Evolutionary conservation across 2,329 filamentous ascomycete species (phyloP), one percentile per base, ranked within the genome.

Genomic region (Diplodia sapinea): DNA sequence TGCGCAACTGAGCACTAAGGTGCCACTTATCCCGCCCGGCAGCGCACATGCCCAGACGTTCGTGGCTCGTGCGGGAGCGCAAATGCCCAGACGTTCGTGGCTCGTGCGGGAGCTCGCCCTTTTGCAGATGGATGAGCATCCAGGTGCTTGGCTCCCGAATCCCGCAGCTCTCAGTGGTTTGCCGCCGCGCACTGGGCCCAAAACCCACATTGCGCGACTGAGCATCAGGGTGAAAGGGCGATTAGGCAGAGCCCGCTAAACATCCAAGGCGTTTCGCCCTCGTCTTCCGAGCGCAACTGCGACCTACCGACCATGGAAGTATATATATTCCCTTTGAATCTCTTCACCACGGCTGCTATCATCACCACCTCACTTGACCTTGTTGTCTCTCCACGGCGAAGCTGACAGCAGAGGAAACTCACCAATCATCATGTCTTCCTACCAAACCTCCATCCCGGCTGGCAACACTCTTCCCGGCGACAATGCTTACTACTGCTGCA

Each of bases 201-300:
- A 38, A 38, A 51, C 47, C 43, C 47, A 51, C 43, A n/a, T 51
- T 51, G 59, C 59, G 59, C 59, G 36, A 63, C 43, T 63, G 59
- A 63, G 59, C n/a, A 51, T 15, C 31, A 47, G 38, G 59, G 59
- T 38, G 4, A 29, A 51, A 38, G 59, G 29, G 59, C 36, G 47
- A 51, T 11, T n/a, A 31, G 59, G 59, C 43, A 63, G 43, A 20
- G 55, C 20, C 20, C 13, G 29, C 7, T 12, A 26, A 26, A 61
- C 15, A 31, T 23, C 47, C 26, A 63, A 51, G 57, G 59, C 33
- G 55, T 38, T 59, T n/a, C 38, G 20, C 33, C 33, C 55, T 47
- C 33, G 8, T 29, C 11, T 2, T 38, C 54, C 31, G 17, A 56
- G 23, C 26, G 57, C 57, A 51, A 3, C 6, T 62, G 59, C 59